Base-by-base conservation (phyloP, 2,329 filamentous ascomycete genomes). In the Penicillium corylophilum region DNA sequence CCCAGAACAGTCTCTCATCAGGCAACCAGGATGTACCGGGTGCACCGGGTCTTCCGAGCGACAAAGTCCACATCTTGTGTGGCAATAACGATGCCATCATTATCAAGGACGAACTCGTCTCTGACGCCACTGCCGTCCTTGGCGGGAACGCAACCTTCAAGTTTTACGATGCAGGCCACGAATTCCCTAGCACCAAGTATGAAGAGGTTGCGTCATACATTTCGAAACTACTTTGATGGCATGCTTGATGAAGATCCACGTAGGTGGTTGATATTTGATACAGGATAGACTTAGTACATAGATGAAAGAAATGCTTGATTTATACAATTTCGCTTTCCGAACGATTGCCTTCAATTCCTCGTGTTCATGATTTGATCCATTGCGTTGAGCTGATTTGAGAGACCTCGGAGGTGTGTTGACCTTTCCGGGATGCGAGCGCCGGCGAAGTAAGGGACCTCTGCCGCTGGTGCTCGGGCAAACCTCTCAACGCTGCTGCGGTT, bases 51-150 rank as follows among this genome's bases (percentile, higher is more conserved):
- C 63, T 73, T 3, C 54, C 75, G 18, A 69, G 69, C 50, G 68
- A 70, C 51, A 83, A 82, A 62, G 79, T 90, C 9, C 73, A 88
- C 39, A 70, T 92, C 8, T 71, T 93, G 13, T 74, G 89, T 12
- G 89, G 86, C 0, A 78, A 79, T 53, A 76, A 77, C 40, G 89
- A 94, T 68, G 74, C 80, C 0, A 82, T 92, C 20, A 82, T 91
- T 38, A 71, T 85, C n/a, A 77, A 78, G 49, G 77, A 84, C 7
- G 87, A 91, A 71, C 71, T 85, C 22, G 71, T 81, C 1, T 78
- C 82, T 40, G 88, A 91, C 68, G 82, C 81, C 2, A 75, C 71
- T 9, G 71, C 72, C 10, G 78, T 80, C 13, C 68, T 90, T 20
- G 84, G 85, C 2, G 70, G 74, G 22, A 82, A 86, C 50, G 77